Evolutionary conservation across 2,329 filamentous ascomycete species (phyloP).

Genomic region (Thelonectria blattea): DNA sequence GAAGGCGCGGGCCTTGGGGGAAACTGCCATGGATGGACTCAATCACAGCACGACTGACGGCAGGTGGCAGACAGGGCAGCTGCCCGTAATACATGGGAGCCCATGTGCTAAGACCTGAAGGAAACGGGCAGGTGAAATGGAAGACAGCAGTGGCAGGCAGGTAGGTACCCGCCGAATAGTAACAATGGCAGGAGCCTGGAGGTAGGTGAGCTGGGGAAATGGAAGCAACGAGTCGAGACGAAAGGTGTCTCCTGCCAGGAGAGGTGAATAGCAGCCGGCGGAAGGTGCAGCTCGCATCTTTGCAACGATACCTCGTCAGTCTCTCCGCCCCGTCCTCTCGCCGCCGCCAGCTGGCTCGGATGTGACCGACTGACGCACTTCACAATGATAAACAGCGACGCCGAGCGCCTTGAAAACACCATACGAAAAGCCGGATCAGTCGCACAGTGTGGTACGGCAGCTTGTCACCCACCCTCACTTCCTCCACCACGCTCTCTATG

Average conservation of each 20-base stretch:
- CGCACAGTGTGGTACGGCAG: slow-evolving; percentile 15
- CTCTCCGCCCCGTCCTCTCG: slow-evolving; percentile 1
- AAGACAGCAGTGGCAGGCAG: no score
- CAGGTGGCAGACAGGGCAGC: slow-evolving; percentile 6
- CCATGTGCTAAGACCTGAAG: no score
- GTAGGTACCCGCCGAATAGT: no score
- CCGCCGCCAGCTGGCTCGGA: slow-evolving; percentile 5
- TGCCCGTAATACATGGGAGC: no score
- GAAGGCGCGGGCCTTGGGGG: slow-evolving; percentile 1
- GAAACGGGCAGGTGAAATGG: no score
- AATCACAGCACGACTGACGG: slow-evolving; percentile 13
- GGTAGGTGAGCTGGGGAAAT: neutral
- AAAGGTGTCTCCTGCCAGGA: neutral
- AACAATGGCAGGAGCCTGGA: neutral
- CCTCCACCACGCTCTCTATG: neutral
- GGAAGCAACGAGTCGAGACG: slow-evolving; percentile 1
- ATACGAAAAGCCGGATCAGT: slow-evolving; percentile 6
- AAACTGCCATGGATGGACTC: slow-evolving; percentile 8
- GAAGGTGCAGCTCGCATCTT: slow-evolving; percentile 2
- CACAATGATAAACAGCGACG: neutral
- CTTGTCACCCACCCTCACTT: slow-evolving; percentile 7
- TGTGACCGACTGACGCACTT: slow-evolving; percentile 10
- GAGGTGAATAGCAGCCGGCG: neutral
- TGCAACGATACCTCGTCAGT: neutral
- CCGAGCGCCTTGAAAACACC: neutral